Percentiles rank a stretch among this genome's conserved stretches.
Evolutionary conservation across 2,329 filamentous ascomycete species (phyloP).

Genomic region (Periconia macrospinosa): DNA sequence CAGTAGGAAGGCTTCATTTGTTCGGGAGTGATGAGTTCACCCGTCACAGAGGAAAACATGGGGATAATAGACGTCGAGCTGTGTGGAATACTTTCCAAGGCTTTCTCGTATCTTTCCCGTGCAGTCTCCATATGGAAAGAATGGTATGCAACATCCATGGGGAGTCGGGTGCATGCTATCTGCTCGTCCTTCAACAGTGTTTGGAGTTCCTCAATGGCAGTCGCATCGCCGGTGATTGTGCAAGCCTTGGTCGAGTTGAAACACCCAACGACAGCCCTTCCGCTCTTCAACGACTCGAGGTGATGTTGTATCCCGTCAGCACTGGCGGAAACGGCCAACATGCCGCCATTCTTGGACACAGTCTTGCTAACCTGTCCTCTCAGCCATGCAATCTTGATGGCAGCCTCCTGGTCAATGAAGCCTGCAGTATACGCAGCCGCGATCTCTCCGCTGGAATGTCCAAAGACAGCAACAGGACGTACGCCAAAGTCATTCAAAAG

Average conservation of each 20-base stretch:
- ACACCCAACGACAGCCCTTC: constrained; percentile 9
- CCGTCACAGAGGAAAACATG: too few species aligned
- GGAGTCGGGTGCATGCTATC: constrained; percentile 13
- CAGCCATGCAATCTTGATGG: constrained; percentile 23
- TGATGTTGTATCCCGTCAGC: background rate
- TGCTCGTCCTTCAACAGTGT: constrained; percentile 13
- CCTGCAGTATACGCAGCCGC: constrained; percentile 30
- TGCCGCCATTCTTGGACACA: background rate
- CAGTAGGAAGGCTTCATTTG: constrained; percentile 34
- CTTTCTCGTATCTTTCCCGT: background rate
- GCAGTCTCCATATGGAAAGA: constrained; percentile 44
- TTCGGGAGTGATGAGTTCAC: constrained; percentile 5
- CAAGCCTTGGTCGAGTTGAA: constrained; percentile 42
- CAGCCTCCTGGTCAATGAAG: constrained; percentile 12
- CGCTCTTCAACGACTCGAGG: background rate
- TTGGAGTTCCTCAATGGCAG: constrained; percentile 30
- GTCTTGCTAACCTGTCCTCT: constrained; percentile 12
- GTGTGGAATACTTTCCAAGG: background rate
- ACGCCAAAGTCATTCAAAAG: constrained; percentile 11
- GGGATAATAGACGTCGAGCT: too few species aligned
- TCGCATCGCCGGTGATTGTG: constrained; percentile 43
- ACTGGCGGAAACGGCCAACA: background rate
- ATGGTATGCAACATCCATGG: constrained; percentile 48
- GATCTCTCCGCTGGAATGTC: constrained; percentile 26
- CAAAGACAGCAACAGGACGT: constrained; percentile 14